Evolutionary conservation across 2,329 filamentous ascomycete species (phyloP).

Genomic region (Verticillium klebahnii): DNA sequence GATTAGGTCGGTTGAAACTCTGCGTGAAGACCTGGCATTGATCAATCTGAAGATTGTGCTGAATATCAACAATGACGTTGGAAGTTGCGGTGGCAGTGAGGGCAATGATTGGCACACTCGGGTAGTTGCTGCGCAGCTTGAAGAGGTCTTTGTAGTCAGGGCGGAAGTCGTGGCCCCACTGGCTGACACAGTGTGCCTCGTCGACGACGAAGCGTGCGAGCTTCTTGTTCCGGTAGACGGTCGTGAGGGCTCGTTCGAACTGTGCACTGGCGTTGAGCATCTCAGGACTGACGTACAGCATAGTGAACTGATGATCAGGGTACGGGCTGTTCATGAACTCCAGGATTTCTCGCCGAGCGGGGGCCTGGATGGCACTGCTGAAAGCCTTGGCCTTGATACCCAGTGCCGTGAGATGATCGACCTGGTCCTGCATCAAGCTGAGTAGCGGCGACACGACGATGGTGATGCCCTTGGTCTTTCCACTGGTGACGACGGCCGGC

Average conservation of each 20-base stretch:
- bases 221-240: conserved; percentile 63
- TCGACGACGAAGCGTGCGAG: conserved; percentile 93
- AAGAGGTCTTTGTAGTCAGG: conserved; percentile 91
- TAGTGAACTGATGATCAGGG: conserved; percentile 73
- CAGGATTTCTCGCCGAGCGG: conserved; percentile 64
- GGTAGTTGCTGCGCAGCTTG: conserved; percentile 65
- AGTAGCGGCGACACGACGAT: conserved; percentile 92
- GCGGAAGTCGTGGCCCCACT: conserved; percentile 98
- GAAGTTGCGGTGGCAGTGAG: conserved; percentile 92
- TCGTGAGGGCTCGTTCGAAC: conserved; percentile 62
- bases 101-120: conserved; percentile 84
- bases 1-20: conserved; percentile 95
- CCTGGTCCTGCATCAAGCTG: conserved; percentile 97
- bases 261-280: conserved; percentile 81
- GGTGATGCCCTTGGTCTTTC: conserved; percentile 80
- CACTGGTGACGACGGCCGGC: conserved; percentile 76
- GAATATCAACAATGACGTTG: conserved; percentile 88
- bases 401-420: conserved; percentile 70
- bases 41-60: conserved; percentile 81
- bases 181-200: conserved; percentile 98
- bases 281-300: conserved; percentile 94
- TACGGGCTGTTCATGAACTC: conserved; percentile 54
- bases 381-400: conserved; percentile 76
- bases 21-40: conserved; percentile 77
- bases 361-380: conserved; percentile 67